Evolutionary conservation across 495 filamentous ascomycete genomes (phyloP).

Genomic region (Hyphodiscus hymeniophilus): DNA sequence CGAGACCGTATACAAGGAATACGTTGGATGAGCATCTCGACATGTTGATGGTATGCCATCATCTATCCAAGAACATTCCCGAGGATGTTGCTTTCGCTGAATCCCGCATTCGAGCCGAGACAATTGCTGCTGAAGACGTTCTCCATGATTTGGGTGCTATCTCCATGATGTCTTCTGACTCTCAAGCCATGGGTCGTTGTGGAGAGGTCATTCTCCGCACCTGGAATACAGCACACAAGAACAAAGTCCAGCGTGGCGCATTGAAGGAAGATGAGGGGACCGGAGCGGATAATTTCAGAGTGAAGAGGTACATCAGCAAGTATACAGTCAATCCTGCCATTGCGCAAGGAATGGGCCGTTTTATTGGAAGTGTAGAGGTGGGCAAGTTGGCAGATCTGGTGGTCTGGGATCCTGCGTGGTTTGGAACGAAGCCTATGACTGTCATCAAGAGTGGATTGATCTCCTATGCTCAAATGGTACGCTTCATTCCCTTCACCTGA

Average conservation of each 20-base stretch:
- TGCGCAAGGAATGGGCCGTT: slow-evolving; percentile 85
- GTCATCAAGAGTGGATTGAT: slow-evolving; percentile 93
- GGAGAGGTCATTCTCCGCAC: slow-evolving; percentile 92
- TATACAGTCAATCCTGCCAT: slow-evolving; percentile 97
- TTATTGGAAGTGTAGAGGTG: slow-evolving; percentile 80
- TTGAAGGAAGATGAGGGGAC: slow-evolving; percentile 73
- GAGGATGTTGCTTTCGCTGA: slow-evolving; percentile 97
- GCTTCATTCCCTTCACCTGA: slow-evolving; percentile 15
- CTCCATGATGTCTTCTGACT: slow-evolving; percentile 96
- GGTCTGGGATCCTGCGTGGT: slow-evolving; percentile 77
- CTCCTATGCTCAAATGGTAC: slow-evolving; percentile 75
- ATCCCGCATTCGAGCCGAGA: slow-evolving; percentile 88
- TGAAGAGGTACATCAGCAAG: slow-evolving; percentile 91
- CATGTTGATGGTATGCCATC: slow-evolving; percentile 99
- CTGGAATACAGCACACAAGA: slow-evolving; percentile 98
- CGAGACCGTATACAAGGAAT: slow-evolving; percentile 84
- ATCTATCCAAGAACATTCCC: slow-evolving; percentile 82
- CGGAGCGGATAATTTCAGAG: slow-evolving; percentile 84
- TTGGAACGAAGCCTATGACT: slow-evolving; percentile 77
- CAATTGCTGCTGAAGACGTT: slow-evolving; percentile 95
- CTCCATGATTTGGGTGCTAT: slow-evolving; percentile 94
- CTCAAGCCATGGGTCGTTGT: slow-evolving; percentile 95
- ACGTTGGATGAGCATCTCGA: slow-evolving; percentile 96
- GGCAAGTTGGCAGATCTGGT: slow-evolving; percentile 92
- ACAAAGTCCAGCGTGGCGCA: slow-evolving; percentile 76